These are phyloP conservation scores for Phytophthora constricta DNA, from an alignment of 352 stramenopile species.

Conservation along the genomic window DNA sequence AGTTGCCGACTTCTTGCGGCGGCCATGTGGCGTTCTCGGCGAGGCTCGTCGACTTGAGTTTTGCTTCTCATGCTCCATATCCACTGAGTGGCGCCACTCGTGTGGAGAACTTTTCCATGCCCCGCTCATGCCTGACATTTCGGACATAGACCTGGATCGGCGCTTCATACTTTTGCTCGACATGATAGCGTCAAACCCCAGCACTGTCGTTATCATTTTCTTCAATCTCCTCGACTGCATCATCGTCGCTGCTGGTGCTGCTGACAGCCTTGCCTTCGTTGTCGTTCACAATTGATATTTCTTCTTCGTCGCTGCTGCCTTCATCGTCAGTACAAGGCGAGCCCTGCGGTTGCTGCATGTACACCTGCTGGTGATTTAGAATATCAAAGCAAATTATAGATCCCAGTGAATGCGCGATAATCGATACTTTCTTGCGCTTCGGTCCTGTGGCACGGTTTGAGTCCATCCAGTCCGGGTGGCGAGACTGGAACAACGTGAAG, in stretches of 20 bases:
- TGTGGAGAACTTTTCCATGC: constrained; percentile 33
- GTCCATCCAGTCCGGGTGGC: constrained; percentile 58
- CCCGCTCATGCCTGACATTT: constrained; percentile 32
- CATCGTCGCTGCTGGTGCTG: constrained; percentile 26
- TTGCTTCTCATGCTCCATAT: no score
- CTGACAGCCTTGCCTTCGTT: constrained; percentile 24
- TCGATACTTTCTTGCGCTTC: constrained; percentile 84
- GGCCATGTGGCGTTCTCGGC: constrained; percentile 5
- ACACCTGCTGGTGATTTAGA: constrained; percentile 71
- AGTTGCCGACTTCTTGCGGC: constrained; percentile 8
- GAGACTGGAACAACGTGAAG: constrained; percentile 73
- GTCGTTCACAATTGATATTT: constrained; percentile 25
- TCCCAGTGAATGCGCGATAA: constrained; percentile 89
- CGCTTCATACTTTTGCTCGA: constrained; percentile 33
- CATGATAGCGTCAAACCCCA: constrained; percentile 46
- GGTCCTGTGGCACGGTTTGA: neutral
- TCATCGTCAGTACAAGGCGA: constrained; percentile 43
- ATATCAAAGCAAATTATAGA: constrained; percentile 95
- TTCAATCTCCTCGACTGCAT: constrained; percentile 9
- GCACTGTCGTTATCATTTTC: constrained; percentile 19
- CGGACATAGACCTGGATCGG: constrained; percentile 54
- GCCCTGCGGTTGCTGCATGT: constrained; percentile 41
- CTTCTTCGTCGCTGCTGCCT: constrained; percentile 44
- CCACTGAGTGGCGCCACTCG: no score
- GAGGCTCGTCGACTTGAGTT: constrained; percentile 8